phyloP scores from a whole-genome alignment of 1,139 yeast species.

The Tardiomyces depauwii region DNA sequence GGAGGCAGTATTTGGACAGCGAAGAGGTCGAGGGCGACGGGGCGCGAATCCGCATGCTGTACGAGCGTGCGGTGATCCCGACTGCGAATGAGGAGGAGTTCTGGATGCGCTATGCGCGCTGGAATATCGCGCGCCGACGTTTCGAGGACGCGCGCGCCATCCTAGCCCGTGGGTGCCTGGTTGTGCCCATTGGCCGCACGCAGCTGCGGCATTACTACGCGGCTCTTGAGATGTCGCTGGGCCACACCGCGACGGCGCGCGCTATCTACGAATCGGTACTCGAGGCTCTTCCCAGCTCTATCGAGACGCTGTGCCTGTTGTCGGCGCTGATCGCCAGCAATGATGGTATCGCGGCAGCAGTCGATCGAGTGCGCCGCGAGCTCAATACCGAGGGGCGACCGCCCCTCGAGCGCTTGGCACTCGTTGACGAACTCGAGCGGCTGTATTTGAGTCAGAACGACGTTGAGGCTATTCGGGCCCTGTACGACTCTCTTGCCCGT shows the following conservation, averaged over 20 bases:
- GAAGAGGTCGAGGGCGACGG: slow-evolving; percentile 31
- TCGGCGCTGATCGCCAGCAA: background rate
- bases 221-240: slow-evolving; percentile 19
- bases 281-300: slow-evolving; percentile 19
- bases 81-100: slow-evolving; percentile 43
- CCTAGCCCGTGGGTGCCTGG: slow-evolving; percentile 21
- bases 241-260: slow-evolving; percentile 18
- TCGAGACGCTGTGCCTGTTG: slow-evolving; percentile 18
- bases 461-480: slow-evolving; percentile 14
- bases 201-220: slow-evolving; percentile 24
- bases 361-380: background rate
- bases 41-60: slow-evolving; percentile 31
- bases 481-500: slow-evolving; percentile 12
- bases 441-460: slow-evolving; percentile 10
- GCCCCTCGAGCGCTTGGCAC: background rate
- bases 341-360: background rate
- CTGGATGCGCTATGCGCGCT: slow-evolving; percentile 54
- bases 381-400: background rate
- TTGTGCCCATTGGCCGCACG: slow-evolving; percentile 24
- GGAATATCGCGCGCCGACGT: slow-evolving; percentile 18
- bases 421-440: slow-evolving; percentile 6
- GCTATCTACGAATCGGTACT: slow-evolving; percentile 18
- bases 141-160: slow-evolving; percentile 14
- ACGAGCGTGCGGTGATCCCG: slow-evolving; percentile 42
- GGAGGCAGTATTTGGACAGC: slow-evolving; percentile 53